Conservation (phyloP, 331 rosid species). For the Arachis monticola region DNA sequence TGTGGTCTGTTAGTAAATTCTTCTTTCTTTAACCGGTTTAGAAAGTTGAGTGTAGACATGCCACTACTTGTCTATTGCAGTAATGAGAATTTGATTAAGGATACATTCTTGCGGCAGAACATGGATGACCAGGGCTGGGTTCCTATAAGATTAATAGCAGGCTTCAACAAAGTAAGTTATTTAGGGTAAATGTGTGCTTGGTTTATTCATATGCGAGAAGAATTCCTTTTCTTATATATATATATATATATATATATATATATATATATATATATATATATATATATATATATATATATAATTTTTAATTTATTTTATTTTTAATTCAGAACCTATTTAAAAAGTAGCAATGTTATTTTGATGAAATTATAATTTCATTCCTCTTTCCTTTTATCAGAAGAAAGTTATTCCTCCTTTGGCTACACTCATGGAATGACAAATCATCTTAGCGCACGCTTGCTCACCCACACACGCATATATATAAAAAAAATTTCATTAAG, state of each 20-base stretch:
- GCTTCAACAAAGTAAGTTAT: constrained; percentile 76
- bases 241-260: too few species aligned
- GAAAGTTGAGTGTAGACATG: constrained; percentile 38
- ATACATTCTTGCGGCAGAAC: constrained; percentile 74
- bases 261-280: too few species aligned
- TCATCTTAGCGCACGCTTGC: background rate
- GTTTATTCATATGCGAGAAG: background rate
- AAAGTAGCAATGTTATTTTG: background rate
- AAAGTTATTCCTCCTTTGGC: background rate
- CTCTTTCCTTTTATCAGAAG: background rate
- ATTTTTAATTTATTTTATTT: background rate
- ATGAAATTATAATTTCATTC: background rate
- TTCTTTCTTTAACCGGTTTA: constrained; percentile 21
- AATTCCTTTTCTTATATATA: constrained; percentile 23
- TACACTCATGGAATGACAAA: background rate
- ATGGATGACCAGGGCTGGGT: constrained; percentile 95
- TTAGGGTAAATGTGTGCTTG: constrained; percentile 33
- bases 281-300: background rate
- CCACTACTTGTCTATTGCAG: constrained; percentile 62
- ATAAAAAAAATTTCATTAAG: too few species aligned
- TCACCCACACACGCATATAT: background rate
- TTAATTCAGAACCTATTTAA: background rate
- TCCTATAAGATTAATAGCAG: constrained; percentile 67
- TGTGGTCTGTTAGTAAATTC: constrained; percentile 6
- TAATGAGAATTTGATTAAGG: constrained; percentile 72